Conservation (phyloP, 2,329 filamentous ascomycete genomes). For the Decorospora gaudefroyi region DNA sequence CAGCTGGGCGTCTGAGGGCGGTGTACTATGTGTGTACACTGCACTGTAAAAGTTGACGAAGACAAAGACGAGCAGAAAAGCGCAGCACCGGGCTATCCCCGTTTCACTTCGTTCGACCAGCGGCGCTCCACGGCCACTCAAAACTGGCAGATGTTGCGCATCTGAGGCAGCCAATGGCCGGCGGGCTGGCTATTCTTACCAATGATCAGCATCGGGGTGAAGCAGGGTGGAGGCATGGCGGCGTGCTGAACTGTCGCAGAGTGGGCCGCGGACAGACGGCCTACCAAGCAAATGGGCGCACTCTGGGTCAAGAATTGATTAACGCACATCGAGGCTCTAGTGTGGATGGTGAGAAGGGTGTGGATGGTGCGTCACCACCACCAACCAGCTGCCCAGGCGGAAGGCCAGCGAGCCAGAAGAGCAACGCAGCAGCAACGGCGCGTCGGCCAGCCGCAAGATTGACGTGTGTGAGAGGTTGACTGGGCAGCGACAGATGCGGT, state of each 20-base stretch:
- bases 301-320: too few relatives aligned
- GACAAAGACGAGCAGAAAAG: too few relatives aligned
- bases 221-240: background rate
- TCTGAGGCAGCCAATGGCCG: conserved; percentile 19
- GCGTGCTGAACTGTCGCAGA: conserved; percentile 11
- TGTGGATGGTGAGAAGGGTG: too few relatives aligned
- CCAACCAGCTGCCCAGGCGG: background rate
- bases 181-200: conserved; percentile 13
- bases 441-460: conserved; percentile 3
- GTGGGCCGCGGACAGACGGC: conserved; percentile 10
- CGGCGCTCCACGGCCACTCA: conserved; percentile 7
- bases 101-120: conserved; percentile 24
- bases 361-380: conserved; percentile 16
- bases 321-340: too few relatives aligned
- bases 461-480: conserved; percentile 9
- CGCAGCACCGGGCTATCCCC: conserved; percentile 33
- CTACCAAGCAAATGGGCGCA: background rate
- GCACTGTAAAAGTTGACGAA: too few relatives aligned
- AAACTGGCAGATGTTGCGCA: conserved; percentile 22
- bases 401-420: conserved; percentile 1
- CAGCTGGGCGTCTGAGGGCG: conserved; percentile 7
- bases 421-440: conserved; percentile 9
- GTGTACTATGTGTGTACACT: conserved; percentile 7
- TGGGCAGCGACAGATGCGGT: conserved; percentile 19
- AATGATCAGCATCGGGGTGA: conserved; percentile 12